Evolutionary conservation across 1,284 basidiomycete genomes (phyloP).

Genomic region (Serendipita sp.): DNA sequence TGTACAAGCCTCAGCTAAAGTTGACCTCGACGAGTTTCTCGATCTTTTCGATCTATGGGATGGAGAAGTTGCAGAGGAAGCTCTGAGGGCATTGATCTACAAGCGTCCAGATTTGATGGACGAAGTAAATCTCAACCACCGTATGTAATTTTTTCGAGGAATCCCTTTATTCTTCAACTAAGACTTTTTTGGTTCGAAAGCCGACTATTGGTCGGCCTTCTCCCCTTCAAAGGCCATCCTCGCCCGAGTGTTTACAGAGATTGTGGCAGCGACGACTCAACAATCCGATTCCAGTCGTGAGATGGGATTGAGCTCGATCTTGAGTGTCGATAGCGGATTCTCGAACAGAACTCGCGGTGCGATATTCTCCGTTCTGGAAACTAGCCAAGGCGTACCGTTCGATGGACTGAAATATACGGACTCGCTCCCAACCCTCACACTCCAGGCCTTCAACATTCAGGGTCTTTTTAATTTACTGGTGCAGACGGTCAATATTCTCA

Average conservation of each 20-base stretch:
- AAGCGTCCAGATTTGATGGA: constrained; percentile 48
- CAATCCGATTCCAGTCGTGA: too few species aligned
- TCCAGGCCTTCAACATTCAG: constrained; percentile 78
- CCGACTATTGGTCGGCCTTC: constrained; percentile 62
- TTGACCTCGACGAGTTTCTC: constrained; percentile 38
- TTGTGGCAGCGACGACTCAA: constrained; percentile 42
- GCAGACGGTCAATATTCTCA: background rate
- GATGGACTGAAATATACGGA: background rate
- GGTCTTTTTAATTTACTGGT: constrained; percentile 48
- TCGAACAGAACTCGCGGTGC: too few species aligned
- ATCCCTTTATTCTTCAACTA: too few species aligned
- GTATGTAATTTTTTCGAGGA: constrained; percentile 17
- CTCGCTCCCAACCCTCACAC: constrained; percentile 75
- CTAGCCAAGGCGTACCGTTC: background rate
- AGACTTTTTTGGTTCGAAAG: constrained; percentile 23
- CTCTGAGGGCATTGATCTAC: constrained; percentile 49
- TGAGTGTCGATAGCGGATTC: too few species aligned
- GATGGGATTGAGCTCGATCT: too few species aligned
- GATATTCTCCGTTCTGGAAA: background rate
- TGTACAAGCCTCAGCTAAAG: constrained; percentile 9
- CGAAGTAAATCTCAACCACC: constrained; percentile 53
- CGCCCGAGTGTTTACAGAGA: constrained; percentile 74
- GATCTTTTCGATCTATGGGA: constrained; percentile 44
- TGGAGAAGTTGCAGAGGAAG: constrained; percentile 38
- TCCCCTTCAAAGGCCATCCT: constrained; percentile 76